Conservation (phyloP, 805 yeast species). For the Ogataea saltuana region DNA sequence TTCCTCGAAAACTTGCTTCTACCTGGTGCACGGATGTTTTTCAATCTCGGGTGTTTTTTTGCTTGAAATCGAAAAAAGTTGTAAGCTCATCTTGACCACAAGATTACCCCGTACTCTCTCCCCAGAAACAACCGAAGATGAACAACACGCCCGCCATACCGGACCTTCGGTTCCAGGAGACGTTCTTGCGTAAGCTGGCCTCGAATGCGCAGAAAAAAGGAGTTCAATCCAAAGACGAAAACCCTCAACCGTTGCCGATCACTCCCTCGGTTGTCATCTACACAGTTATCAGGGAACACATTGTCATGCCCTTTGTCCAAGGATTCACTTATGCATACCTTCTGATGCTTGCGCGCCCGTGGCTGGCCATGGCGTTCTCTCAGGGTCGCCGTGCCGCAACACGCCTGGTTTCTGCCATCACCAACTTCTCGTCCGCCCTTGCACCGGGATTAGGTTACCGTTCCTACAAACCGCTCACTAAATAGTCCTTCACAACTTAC, state of each 20-base stretch:
- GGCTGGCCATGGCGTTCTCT: slow-evolving; percentile 28
- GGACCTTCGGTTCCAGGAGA: slow-evolving; percentile 66
- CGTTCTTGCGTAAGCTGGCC: slow-evolving; percentile 48
- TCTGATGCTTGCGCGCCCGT: slow-evolving; percentile 39
- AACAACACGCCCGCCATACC: slow-evolving; percentile 40
- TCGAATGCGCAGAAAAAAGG: slow-evolving; percentile 24
- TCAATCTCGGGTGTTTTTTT: too few relatives aligned
- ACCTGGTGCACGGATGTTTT: slow-evolving; percentile 11
- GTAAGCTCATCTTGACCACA: background rate
- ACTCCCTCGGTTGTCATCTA: slow-evolving; percentile 48
- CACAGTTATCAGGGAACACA: slow-evolving; percentile 53
- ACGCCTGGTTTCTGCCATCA: slow-evolving; percentile 17
- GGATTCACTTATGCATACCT: slow-evolving; percentile 48
- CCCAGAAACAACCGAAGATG: background rate
- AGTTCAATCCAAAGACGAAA: slow-evolving; percentile 15
- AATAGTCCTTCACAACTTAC: background rate
- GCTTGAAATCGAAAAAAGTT: too few relatives aligned
- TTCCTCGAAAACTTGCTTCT: background rate
- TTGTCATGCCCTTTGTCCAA: slow-evolving; percentile 57
- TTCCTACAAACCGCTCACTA: slow-evolving; percentile 10
- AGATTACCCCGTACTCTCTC: background rate
- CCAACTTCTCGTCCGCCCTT: slow-evolving; percentile 12
- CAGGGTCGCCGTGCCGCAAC: slow-evolving; percentile 29
- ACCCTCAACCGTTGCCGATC: slow-evolving; percentile 27
- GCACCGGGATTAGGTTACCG: slow-evolving; percentile 5